Evolutionary conservation across 2,329 filamentous ascomycete genomes (phyloP).

Genomic region (Pochonia chlamydosporia): DNA sequence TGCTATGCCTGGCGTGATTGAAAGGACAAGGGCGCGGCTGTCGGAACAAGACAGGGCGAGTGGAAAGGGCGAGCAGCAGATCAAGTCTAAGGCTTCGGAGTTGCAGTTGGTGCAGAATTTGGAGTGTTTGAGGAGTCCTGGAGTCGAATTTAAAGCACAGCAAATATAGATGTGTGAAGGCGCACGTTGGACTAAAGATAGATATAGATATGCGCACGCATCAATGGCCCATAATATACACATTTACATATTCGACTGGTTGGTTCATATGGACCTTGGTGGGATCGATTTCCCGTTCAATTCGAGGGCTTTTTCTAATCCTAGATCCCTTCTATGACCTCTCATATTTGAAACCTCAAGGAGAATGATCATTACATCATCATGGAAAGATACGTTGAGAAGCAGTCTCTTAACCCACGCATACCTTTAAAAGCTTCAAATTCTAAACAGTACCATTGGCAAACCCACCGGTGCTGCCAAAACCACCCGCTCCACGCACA

Average conservation of each 20-base stretch:
- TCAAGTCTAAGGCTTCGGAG: conserved; percentile 80
- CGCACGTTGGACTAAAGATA: not conserved
- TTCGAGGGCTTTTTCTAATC: no score
- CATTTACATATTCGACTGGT: no score
- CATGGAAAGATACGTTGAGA: not conserved
- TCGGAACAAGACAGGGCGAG: conserved; percentile 39
- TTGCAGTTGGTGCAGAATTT: conserved; percentile 75
- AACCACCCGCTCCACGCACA: conserved; percentile 83
- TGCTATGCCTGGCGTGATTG: conserved; percentile 50
- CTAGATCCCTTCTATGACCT: no score
- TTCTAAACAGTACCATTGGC: not conserved
- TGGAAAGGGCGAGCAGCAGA: conserved; percentile 57
- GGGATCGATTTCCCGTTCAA: no score
- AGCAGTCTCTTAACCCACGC: not conserved
- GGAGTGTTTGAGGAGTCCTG: conserved; percentile 60
- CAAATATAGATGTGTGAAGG: conserved; percentile 30
- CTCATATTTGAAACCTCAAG: no score
- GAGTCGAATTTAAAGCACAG: conserved; percentile 55
- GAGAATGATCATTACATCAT: not conserved
- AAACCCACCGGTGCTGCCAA: conserved; percentile 71
- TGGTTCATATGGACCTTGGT: no score
- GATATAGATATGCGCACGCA: not conserved
- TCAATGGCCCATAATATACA: no score
- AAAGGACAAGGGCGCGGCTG: conserved; percentile 35
- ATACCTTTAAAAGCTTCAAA: no score